phyloP scores from a whole-genome alignment of 192 early-diverging fungal species.

The Thamnidium elegans region DNA sequence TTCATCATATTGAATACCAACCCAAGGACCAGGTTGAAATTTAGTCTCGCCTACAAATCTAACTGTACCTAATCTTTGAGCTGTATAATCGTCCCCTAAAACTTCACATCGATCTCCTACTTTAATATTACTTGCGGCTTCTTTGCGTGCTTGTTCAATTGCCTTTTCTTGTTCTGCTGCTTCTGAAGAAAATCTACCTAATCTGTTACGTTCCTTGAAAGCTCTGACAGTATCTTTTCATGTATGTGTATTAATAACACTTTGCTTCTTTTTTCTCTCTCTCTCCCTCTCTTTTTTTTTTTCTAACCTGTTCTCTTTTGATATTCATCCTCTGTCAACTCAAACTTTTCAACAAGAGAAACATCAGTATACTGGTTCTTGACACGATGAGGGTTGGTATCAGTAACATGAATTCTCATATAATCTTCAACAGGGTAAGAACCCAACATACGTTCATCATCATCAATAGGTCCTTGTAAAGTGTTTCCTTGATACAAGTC shows the following conservation, averaged over 20 bases:
- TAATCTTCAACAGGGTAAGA: conserved; percentile 84
- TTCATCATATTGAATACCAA: conserved; percentile 95
- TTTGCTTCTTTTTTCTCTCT: not conserved
- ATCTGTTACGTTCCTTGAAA: conserved; percentile 85
- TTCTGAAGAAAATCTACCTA: conserved; percentile 80
- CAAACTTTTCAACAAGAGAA: conserved; percentile 91
- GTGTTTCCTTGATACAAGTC: conserved; percentile 55
- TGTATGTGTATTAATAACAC: not conserved
- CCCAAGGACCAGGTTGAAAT: conserved; percentile 89
- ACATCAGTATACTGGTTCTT: conserved; percentile 82
- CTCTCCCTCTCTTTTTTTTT: no score
- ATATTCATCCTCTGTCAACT: conserved; percentile 88
- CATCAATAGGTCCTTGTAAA: conserved; percentile 50
- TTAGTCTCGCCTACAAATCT: conserved; percentile 64
- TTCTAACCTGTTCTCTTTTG: conserved; percentile 64
- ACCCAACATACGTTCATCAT: conserved; percentile 73
- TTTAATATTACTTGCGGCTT: conserved; percentile 62
- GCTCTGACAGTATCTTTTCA: conserved; percentile 75
- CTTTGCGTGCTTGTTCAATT: conserved; percentile 26
- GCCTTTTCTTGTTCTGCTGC: conserved; percentile 39
- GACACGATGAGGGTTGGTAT: conserved; percentile 62
- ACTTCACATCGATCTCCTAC: conserved; percentile 87
- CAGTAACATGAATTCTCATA: conserved; percentile 71
- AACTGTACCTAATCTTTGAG: conserved; percentile 61
- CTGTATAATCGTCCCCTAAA: conserved; percentile 46